These are phyloP conservation scores for Haemoproteus tartakovskyi DNA, from an alignment of 169 alveolate species.

Conservation along the genomic window DNA sequence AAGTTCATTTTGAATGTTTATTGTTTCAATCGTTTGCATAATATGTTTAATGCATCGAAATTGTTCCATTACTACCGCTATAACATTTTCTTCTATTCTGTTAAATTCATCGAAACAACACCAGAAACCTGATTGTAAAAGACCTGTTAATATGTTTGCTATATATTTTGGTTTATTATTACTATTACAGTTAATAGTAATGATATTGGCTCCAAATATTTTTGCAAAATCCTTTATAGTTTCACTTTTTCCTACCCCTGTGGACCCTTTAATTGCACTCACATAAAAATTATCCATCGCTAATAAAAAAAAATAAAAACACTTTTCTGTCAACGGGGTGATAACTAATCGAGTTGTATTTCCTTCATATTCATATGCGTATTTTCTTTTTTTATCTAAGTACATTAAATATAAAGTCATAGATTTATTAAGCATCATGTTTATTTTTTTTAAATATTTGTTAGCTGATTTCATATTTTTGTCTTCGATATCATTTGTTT, in stretches of 20 bases:
- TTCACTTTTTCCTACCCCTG: conserved; percentile 98
- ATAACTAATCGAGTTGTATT: conserved; percentile 92
- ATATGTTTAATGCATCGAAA: conserved; percentile 91
- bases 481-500: conserved; percentile 2
- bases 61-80: conserved; percentile 95
- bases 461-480: conserved; percentile 44
- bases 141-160: conserved; percentile 95
- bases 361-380: conserved; percentile 95
- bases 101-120: conserved; percentile 99
- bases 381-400: conserved; percentile 91
- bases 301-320: conserved; percentile 92
- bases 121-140: conserved; percentile 95
- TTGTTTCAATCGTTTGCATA: too few species aligned
- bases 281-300: conserved; percentile 92
- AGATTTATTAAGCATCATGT: conserved; percentile 53
- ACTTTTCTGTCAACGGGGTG: conserved; percentile 95
- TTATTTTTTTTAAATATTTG: conserved; percentile 45
- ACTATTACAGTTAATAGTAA: conserved; percentile 95
- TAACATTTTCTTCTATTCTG: conserved; percentile 93
- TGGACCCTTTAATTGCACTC: conserved; percentile 98
- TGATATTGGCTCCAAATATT: conserved; percentile 92
- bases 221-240: conserved; percentile 96
- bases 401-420: conserved; percentile 82
- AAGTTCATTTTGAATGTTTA: too few species aligned
- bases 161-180: conserved; percentile 87